A percentile compares a stretch with the other conserved stretches of the same genome.
phyloP scores from a whole-genome alignment of 768 basidiomycete genomes.

The Candolleomyces eurysporus region DNA sequence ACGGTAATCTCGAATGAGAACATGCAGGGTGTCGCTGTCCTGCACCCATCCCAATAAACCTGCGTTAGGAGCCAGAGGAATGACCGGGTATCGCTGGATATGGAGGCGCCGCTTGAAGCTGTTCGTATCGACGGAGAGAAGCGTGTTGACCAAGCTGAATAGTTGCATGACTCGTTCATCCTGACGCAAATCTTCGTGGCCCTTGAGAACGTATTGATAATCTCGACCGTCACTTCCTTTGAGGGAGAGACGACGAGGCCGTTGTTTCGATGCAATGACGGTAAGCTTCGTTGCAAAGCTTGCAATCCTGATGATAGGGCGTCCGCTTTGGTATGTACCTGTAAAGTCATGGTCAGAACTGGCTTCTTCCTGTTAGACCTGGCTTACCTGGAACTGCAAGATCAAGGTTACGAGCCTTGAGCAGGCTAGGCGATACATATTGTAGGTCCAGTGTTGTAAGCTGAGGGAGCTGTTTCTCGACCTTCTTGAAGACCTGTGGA shows the following conservation, averaged over 20 bases:
- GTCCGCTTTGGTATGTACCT: constrained; percentile 93
- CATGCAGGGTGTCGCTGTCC: constrained; percentile 93
- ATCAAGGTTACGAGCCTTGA: constrained; percentile 87
- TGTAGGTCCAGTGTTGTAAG: constrained; percentile 91
- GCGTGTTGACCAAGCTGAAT: constrained; percentile 93
- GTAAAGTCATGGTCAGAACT: background rate
- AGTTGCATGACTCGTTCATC: constrained; percentile 99
- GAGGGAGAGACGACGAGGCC: constrained; percentile 83
- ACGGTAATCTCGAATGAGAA: constrained; percentile 93
- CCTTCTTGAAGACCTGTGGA: constrained; percentile 86
- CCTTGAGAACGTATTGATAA: constrained; percentile 91
- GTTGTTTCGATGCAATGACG: constrained; percentile 96
- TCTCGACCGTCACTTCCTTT: constrained; percentile 92
- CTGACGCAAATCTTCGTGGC: constrained; percentile 98
- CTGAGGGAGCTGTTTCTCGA: constrained; percentile 90
- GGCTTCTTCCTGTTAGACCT: background rate
- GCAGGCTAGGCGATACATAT: constrained; percentile 91
- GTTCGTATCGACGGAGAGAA: constrained; percentile 88
- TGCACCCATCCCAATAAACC: constrained; percentile 95
- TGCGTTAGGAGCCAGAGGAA: constrained; percentile 92
- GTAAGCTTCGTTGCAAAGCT: constrained; percentile 87
- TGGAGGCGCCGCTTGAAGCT: constrained; percentile 96
- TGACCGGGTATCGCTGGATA: constrained; percentile 90
- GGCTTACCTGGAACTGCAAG: constrained; percentile 89
- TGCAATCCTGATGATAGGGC: constrained; percentile 74